Evolutionary conservation across 1,284 basidiomycete genomes (phyloP).

Genomic region (Melampsora occidentalis): DNA sequence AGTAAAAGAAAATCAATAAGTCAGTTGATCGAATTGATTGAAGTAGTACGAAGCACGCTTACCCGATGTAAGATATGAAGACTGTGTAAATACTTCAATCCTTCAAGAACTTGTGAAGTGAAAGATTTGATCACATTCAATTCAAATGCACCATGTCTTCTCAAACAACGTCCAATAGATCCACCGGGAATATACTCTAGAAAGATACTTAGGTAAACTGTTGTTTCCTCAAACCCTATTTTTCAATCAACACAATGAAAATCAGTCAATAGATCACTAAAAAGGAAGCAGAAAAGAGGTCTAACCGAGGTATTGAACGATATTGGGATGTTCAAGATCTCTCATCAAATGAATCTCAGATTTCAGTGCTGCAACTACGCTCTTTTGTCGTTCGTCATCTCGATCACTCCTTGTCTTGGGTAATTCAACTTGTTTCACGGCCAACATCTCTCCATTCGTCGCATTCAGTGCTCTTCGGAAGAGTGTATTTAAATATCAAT

Average conservation of each 20-base stretch:
- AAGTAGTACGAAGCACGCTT: constrained; percentile 49
- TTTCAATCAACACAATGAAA: not conserved
- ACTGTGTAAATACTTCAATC: constrained; percentile 88
- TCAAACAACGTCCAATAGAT: constrained; percentile 85
- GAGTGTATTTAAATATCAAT: no score
- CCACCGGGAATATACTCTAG: constrained; percentile 98
- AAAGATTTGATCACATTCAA: constrained; percentile 91
- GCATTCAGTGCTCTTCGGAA: constrained; percentile 71
- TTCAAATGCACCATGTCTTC: constrained; percentile 87
- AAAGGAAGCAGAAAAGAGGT: constrained; percentile 10
- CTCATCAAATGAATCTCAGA: constrained; percentile 92
- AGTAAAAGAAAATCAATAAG: not conserved
- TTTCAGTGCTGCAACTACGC: constrained; percentile 85
- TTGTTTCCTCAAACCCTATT: constrained; percentile 78
- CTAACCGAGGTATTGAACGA: constrained; percentile 88
- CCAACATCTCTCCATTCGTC: constrained; percentile 98
- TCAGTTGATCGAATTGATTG: not conserved
- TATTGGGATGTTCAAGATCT: constrained; percentile 93
- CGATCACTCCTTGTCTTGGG: constrained; percentile 85
- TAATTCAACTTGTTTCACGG: constrained; percentile 97
- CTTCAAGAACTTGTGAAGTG: constrained; percentile 83
- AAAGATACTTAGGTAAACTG: constrained; percentile 91
- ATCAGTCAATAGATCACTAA: constrained; percentile 20
- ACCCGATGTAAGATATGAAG: constrained; percentile 89
- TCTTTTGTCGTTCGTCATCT: constrained; percentile 76